Percentiles rank a stretch among this genome's conserved stretches.
phyloP scores from a whole-genome alignment of 2,329 filamentous ascomycete genomes.

The Lizonia empirigonia region DNA sequence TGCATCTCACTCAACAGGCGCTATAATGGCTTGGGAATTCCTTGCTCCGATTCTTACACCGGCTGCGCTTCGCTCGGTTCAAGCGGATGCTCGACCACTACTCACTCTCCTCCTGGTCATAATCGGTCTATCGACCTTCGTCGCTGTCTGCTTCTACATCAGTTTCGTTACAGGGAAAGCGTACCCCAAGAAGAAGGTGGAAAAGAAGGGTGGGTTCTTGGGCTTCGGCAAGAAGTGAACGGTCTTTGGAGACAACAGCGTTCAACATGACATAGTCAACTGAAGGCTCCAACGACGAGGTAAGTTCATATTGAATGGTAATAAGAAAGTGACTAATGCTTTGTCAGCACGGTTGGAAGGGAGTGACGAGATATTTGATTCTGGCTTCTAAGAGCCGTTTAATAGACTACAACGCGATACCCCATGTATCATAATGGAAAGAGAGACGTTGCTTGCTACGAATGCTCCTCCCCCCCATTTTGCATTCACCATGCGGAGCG shows the following conservation, averaged over 20 bases:
- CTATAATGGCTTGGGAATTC: conserved; percentile 37
- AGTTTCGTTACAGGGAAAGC: conserved; percentile 39
- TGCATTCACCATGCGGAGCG: background rate
- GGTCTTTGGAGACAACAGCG: background rate
- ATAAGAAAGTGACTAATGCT: background rate
- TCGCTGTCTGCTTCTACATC: conserved; percentile 35
- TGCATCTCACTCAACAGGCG: background rate
- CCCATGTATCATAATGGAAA: conserved; percentile 17
- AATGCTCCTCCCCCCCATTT: background rate
- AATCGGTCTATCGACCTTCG: conserved; percentile 62
- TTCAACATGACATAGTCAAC: background rate
- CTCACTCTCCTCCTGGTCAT: conserved; percentile 83
- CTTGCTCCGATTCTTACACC: conserved; percentile 42
- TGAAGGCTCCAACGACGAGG: background rate
- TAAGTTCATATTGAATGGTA: background rate
- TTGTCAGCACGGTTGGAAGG: background rate
- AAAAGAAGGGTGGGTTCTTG: conserved; percentile 33
- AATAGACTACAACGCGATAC: conserved; percentile 14
- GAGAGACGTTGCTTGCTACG: background rate
- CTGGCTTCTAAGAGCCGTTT: conserved; percentile 4
- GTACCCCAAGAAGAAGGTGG: conserved; percentile 35
- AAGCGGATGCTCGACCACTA: conserved; percentile 75
- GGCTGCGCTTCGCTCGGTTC: conserved; percentile 39
- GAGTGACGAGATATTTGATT: conserved; percentile 2
- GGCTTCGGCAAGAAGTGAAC: conserved; percentile 30